Evolutionary conservation across 2,329 filamentous ascomycete genomes (phyloP).

Genomic region (Ceratocystis eucalypticola): DNA sequence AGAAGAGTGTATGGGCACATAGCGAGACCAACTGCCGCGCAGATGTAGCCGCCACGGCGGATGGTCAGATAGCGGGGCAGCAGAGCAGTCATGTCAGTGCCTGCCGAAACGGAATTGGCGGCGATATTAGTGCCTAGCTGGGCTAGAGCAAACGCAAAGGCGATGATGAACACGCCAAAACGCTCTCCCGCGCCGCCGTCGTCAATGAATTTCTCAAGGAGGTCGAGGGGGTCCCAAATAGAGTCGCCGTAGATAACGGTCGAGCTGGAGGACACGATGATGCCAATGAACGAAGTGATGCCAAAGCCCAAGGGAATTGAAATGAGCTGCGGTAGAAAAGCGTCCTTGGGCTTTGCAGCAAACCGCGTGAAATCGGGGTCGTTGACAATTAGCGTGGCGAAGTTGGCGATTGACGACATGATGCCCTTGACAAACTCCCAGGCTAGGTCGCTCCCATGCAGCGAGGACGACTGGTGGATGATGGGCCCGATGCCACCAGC

Average conservation of each 20-base stretch:
- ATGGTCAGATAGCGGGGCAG: constrained; percentile 72
- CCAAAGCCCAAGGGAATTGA: constrained; percentile 60
- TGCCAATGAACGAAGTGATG: constrained; percentile 73
- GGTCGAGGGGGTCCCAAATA: constrained; percentile 60
- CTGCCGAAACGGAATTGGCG: constrained; percentile 72
- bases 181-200: constrained; percentile 55
- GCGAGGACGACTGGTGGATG: constrained; percentile 50
- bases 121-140: constrained; percentile 80
- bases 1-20: constrained; percentile 84
- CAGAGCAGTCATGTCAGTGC: constrained; percentile 69
- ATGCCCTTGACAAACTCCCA: constrained; percentile 78
- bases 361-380: constrained; percentile 80
- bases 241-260: constrained; percentile 51
- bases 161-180: constrained; percentile 63
- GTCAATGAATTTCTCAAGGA: constrained; percentile 54
- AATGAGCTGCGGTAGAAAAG: constrained; percentile 66
- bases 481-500: constrained; percentile 77
- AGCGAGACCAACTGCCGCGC: constrained; percentile 61
- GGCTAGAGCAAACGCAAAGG: constrained; percentile 57
- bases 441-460: constrained; percentile 53
- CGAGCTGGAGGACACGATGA: constrained; percentile 62
- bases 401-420: constrained; percentile 84
- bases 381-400: constrained; percentile 73
- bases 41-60: constrained; percentile 75
- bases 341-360: constrained; percentile 59